Conservation (phyloP, 2,329 filamentous ascomycete species). For the Neocucurbitaria cava region DNA sequence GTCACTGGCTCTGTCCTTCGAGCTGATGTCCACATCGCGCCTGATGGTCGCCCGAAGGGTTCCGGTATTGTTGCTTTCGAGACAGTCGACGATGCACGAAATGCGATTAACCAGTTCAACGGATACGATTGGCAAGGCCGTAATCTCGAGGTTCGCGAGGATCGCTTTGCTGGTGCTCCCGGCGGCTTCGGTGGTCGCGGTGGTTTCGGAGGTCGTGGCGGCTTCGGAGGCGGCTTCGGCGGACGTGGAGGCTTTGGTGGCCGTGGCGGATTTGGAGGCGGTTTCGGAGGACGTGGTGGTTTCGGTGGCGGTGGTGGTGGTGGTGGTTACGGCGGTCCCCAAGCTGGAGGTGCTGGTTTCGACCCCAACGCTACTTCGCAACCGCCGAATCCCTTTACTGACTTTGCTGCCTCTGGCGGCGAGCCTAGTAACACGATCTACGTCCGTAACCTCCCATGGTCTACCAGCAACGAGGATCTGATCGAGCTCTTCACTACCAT, state of each 20-base stretch:
- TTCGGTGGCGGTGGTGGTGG: constrained; percentile 61
- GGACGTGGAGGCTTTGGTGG: constrained; percentile 61
- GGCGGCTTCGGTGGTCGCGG: constrained; percentile 48
- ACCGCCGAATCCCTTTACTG: constrained; percentile 89
- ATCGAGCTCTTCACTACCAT: constrained; percentile 97
- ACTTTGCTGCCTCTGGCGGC: constrained; percentile 84
- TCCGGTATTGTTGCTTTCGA: constrained; percentile 98
- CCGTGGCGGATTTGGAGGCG: constrained; percentile 63
- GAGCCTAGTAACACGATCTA: constrained; percentile 88
- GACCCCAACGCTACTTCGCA: constrained; percentile 60
- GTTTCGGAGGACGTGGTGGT: constrained; percentile 52
- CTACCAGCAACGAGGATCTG: constrained; percentile 96
- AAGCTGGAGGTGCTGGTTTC: constrained; percentile 45
- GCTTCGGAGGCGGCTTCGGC: constrained; percentile 46
- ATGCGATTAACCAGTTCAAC: constrained; percentile 96
- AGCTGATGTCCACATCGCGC: constrained; percentile 91
- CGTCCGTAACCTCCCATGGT: constrained; percentile 98
- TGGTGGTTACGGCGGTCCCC: constrained; percentile 52
- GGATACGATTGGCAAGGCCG: constrained; percentile 99
- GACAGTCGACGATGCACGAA: constrained; percentile 90
- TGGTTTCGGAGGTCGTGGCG: constrained; percentile 50
- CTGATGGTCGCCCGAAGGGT: constrained; percentile 92
- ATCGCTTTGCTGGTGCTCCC: constrained; percentile 79
- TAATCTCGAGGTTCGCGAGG: constrained; percentile 90
- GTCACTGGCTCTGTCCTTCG: constrained; percentile 71